Conservation (phyloP, 208 protist species). For the Leishmania mexicana region DNA sequence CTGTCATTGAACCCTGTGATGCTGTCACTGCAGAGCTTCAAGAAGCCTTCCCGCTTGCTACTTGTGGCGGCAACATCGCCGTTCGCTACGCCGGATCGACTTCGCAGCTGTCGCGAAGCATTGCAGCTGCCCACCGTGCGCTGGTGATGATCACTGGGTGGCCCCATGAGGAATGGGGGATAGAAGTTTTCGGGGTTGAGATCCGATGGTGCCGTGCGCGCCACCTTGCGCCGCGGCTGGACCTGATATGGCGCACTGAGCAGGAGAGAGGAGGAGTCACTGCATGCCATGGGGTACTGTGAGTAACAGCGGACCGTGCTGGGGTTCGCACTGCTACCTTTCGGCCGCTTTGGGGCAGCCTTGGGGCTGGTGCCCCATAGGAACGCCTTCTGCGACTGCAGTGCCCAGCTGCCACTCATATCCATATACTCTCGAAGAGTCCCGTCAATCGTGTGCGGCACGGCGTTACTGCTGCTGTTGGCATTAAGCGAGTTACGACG, state of each 20-base stretch:
- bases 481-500: background rate
- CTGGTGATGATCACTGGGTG: background rate
- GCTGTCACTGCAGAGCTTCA: background rate
- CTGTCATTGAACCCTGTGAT: background rate
- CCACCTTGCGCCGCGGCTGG: background rate
- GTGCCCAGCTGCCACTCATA: background rate
- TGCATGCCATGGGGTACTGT: background rate
- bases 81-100: background rate
- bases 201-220: background rate
- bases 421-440: background rate
- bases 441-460: background rate
- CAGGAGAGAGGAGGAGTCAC: background rate
- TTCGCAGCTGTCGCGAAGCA: background rate
- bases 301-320: background rate
- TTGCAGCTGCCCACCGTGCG: background rate
- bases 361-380: background rate
- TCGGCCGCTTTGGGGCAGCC: background rate
- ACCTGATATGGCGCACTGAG: background rate
- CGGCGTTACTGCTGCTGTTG: background rate
- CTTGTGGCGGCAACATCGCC: background rate
- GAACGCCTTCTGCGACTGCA: no score
- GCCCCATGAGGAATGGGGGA: background rate
- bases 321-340: background rate
- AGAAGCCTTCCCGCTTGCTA: background rate
- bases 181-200: background rate